These are phyloP conservation scores for Murraya paniculata DNA, from an alignment of 345 rosid genomes.

Conservation along the genomic window DNA sequence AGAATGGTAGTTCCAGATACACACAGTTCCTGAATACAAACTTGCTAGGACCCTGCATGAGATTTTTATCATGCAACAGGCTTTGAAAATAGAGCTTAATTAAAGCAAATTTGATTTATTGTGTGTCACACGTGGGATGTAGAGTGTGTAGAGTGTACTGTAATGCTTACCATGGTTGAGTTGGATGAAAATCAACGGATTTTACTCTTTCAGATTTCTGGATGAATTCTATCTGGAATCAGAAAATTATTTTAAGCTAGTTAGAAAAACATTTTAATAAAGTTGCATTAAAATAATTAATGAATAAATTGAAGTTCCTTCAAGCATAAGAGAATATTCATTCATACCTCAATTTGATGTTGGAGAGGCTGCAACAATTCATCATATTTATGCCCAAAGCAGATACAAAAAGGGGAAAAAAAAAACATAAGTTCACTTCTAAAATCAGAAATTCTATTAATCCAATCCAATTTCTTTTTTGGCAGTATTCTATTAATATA, in stretches of 20 bases:
- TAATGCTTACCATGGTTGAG: conserved; percentile 60
- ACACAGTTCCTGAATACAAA: conserved; percentile 66
- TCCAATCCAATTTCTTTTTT: too few relatives aligned
- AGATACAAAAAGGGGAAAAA: not conserved
- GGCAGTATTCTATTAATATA: too few relatives aligned
- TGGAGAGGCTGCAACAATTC: conserved; percentile 41
- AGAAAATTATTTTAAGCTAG: conserved; percentile 18
- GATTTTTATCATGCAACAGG: not conserved
- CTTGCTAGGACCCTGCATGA: conserved; percentile 61
- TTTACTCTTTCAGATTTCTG: conserved; percentile 67
- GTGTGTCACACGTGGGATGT: not conserved
- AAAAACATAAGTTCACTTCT: not conserved
- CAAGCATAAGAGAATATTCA: not conserved
- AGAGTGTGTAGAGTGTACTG: not conserved
- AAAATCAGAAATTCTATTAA: not conserved
- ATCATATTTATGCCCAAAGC: not conserved
- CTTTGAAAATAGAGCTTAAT: not conserved
- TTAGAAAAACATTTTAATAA: conserved; percentile 8
- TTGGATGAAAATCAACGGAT: conserved; percentile 66
- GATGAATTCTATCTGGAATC: conserved; percentile 49
- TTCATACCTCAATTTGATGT: conserved; percentile 44
- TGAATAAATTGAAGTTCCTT: not conserved
- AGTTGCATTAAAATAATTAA: conserved; percentile 2
- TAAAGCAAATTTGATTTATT: not conserved
- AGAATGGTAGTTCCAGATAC: conserved; percentile 79